Percentiles rank a stretch among this genome's conserved stretches.
phyloP scores from a whole-genome alignment of 108 stramenopile genomes.

The Poteriospumella lacustris region DNA sequence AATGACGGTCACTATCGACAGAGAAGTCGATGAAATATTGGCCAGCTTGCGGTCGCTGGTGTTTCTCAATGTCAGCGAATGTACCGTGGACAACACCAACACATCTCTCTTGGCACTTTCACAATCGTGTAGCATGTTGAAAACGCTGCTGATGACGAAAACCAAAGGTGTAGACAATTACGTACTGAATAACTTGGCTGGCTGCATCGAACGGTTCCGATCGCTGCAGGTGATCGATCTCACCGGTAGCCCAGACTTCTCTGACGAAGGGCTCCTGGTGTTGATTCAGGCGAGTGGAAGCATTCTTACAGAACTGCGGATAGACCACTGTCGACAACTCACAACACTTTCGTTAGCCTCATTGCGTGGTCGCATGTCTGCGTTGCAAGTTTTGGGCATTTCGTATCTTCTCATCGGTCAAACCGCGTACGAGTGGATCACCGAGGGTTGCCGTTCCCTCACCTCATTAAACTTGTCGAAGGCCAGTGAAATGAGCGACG shows the following conservation, averaged over 20 bases:
- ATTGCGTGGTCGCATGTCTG: not conserved
- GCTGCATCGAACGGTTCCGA: slow-evolving; percentile 2
- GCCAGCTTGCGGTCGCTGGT: too few relatives aligned
- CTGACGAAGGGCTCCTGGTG: slow-evolving; percentile 16
- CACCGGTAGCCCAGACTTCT: not conserved
- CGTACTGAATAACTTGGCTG: not conserved
- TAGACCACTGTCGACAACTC: not conserved
- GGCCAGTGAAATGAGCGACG: not conserved
- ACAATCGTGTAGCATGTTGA: not conserved
- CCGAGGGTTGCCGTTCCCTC: not conserved
- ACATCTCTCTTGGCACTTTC: too few relatives aligned
- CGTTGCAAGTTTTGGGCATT: not conserved
- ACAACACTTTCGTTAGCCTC: slow-evolving; percentile 8
- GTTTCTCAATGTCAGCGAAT: too few relatives aligned
- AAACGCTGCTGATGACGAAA: not conserved
- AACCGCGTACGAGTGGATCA: not conserved
- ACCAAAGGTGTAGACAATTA: not conserved
- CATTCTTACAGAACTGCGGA: not conserved
- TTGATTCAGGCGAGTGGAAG: not conserved
- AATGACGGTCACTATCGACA: too few relatives aligned
- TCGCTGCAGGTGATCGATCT: not conserved
- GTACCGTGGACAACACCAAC: too few relatives aligned
- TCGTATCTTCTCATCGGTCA: not conserved
- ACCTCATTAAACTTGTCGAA: not conserved
- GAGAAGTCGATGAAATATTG: too few relatives aligned